Base-by-base conservation (phyloP, 768 basidiomycete species). In the Amanita thiersii region DNA sequence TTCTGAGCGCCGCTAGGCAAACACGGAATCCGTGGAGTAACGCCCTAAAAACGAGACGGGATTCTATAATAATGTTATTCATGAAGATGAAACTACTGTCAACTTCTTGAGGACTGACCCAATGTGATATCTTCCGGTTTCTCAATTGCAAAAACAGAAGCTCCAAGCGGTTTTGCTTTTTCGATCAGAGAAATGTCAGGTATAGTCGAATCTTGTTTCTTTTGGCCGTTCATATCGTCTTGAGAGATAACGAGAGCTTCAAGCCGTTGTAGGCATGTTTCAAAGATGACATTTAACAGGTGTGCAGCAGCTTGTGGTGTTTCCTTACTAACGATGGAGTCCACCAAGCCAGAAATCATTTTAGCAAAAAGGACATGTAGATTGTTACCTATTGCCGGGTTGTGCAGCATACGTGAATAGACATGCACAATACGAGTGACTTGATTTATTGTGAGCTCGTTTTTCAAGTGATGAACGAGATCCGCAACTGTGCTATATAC, bases 291-390 rank as follows among this genome's bases (percentile, higher is more conserved):
- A 18, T 66, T 63, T 5, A 98, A 66, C n/a, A 91, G 66, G 40
- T 71, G 70, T 2, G 76, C 72, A 7, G 88, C 81, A 35, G 78
- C 81, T 41, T 75, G 70, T 17, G 75, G 65, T 0, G 80, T 77
- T 36, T 83, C 85, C 59, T 94, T 92, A 21, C 72, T 62, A 17
- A 84, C 63, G 31, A 97, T 81, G 34, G 79, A 74, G 42, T 98
- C 96, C 31, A 87, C 75, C 36, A 96, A 72, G 47, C 86, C 86
- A 54, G 91, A 86, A 58, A 97, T 81, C 64, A 96, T 81, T 61
- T 97, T 98, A 39, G 86, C 84, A 49, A 87, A 89, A 56, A 97
- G 72, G 9, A 87, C 88, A 54, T 97, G 92, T 24, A 93, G 77
- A 42, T 76, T 80, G 50, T 75, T 80, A 6, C 78, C 72, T 34